Percentiles rank a stretch among this genome's conserved stretches.
Conservation (phyloP, 345 rosid genomes). For the Camelina sativa region DNA sequence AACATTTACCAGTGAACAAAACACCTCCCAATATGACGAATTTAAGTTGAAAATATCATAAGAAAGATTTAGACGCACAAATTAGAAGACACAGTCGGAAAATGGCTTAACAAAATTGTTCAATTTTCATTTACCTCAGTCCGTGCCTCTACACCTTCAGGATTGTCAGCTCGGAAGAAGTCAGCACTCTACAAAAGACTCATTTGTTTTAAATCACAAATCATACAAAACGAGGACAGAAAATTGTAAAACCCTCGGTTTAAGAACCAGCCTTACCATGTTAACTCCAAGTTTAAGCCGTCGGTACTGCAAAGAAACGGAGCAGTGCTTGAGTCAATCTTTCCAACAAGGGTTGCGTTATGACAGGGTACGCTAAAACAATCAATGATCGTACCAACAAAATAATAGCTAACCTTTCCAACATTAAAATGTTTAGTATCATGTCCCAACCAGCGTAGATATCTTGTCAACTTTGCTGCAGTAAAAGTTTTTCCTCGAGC, state of each 20-base stretch:
- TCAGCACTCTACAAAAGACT: constrained; percentile 80
- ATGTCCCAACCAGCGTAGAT: constrained; percentile 99
- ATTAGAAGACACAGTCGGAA: constrained; percentile 15
- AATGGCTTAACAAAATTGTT: constrained; percentile 23
- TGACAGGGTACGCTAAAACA: constrained; percentile 28
- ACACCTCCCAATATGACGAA: constrained; percentile 35
- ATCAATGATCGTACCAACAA: constrained; percentile 4
- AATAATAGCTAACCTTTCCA: constrained; percentile 72
- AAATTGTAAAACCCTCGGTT: not conserved
- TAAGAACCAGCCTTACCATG: constrained; percentile 55
- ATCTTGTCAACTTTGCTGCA: constrained; percentile 96
- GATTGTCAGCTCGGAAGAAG: constrained; percentile 95
- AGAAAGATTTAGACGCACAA: constrained; percentile 9
- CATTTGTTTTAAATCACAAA: constrained; percentile 33
- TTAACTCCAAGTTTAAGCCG: constrained; percentile 97
- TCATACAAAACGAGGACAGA: constrained; percentile 23
- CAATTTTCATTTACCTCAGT: constrained; percentile 70
- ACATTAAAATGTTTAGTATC: constrained; percentile 98
- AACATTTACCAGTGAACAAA: constrained; percentile 43
- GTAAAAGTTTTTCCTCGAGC: constrained; percentile 99
- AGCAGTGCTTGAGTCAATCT: constrained; percentile 34
- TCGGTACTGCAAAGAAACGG: constrained; percentile 76
- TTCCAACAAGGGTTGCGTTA: constrained; percentile 10
- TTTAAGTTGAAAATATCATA: constrained; percentile 26
- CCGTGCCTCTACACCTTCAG: constrained; percentile 98